Evolutionary conservation across 139 green algal genomes (phyloP), one percentile per base, ranked within the genome.

Genomic region (Ettlia oleoabundans): DNA sequence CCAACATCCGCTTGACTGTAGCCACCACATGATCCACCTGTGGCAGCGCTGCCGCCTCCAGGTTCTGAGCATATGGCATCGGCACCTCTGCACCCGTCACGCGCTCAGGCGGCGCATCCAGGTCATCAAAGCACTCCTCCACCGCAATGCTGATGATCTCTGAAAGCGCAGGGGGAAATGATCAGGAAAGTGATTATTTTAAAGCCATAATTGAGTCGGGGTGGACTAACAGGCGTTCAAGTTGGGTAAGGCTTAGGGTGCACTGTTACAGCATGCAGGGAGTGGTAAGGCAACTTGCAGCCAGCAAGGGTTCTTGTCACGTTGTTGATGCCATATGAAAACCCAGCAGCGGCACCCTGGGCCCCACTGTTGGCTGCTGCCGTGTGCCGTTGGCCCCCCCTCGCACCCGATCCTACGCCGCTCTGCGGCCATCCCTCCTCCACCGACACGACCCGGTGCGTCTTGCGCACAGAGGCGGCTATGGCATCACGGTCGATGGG

Each of bases 391-490:
- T 3, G n/a, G n/a, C n/a, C n/a, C 26, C 24, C 5, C 10, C 26
- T 28, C 62, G 43, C 67, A 81, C 94, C 95, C 7, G 91, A 82
- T 26, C 90, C 94, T 63, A 99, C 85, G 72, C 97, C 97, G 32
- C 86, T 90, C 85, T 98, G 94, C 26, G 96, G 96, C 97, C 97
- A 99, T 33, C 97, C 97, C 92, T 99, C 97, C 91, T 99, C 97
- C 30, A 99, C 95, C 9, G 83, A 84, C 26, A 98, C 88, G 5
- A 98, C 64, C 33, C 93, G 87, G 76, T 96, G 92, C 41, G 97
- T 99, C 87, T 99, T 99, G 58, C 78, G 71, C 24, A 98, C 90
- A 7, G 87, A 95, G 7, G 86, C 85, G 3, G 94, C 76, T 55
- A 99, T 96, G 35, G 95, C 91, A 15, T 93, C 94, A 28, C 93